A percentile compares a stretch with the other conserved stretches of the same genome.
phyloP scores from a whole-genome alignment of 208 protist species.

The Herpetomonas tarakana region DNA sequence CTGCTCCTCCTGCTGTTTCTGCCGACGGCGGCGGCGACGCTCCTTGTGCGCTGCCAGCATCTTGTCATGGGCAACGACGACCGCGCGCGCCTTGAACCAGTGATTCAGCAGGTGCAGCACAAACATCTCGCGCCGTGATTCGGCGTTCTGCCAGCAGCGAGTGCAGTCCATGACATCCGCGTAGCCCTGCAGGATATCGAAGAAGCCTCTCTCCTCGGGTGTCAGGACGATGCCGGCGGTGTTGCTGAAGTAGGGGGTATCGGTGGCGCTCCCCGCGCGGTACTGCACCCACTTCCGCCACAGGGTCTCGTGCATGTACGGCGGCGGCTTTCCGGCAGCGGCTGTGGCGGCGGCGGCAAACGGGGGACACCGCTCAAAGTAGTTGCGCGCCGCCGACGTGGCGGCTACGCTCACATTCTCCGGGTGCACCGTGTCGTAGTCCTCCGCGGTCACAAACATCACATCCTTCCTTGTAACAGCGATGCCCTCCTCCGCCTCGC shows the following conservation, averaged over 20 bases:
- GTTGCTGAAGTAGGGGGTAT: not conserved
- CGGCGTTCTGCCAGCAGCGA: slow-evolving; percentile 71
- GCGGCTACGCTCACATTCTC: slow-evolving; percentile 56
- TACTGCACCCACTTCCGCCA: slow-evolving; percentile 74
- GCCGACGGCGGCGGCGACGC: slow-evolving; percentile 5
- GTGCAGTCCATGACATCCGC: slow-evolving; percentile 71
- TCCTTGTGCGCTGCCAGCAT: slow-evolving; percentile 33
- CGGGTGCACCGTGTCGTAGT: slow-evolving; percentile 34
- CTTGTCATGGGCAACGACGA: slow-evolving; percentile 69
- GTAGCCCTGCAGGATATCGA: slow-evolving; percentile 78
- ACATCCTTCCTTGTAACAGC: slow-evolving; percentile 12
- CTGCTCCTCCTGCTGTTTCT: not conserved
- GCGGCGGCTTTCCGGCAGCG: slow-evolving; percentile 12
- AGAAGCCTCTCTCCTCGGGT: slow-evolving; percentile 60
- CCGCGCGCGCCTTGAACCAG: slow-evolving; percentile 82
- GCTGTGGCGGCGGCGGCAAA: slow-evolving; percentile 28
- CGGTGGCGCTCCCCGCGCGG: slow-evolving; percentile 13
- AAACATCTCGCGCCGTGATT: slow-evolving; percentile 65
- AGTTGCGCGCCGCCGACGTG: slow-evolving; percentile 32
- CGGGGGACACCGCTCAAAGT: slow-evolving; percentile 46
- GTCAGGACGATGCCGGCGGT: slow-evolving; percentile 27
- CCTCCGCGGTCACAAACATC: slow-evolving; percentile 37
- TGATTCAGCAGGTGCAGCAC: slow-evolving; percentile 78
- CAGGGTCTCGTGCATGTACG: slow-evolving; percentile 62
- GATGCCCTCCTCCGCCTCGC: slow-evolving; percentile 22